These are phyloP conservation scores for Mucor plumbeus DNA, from an alignment of 371 early-diverging fungal species.

Conservation along the genomic window DNA sequence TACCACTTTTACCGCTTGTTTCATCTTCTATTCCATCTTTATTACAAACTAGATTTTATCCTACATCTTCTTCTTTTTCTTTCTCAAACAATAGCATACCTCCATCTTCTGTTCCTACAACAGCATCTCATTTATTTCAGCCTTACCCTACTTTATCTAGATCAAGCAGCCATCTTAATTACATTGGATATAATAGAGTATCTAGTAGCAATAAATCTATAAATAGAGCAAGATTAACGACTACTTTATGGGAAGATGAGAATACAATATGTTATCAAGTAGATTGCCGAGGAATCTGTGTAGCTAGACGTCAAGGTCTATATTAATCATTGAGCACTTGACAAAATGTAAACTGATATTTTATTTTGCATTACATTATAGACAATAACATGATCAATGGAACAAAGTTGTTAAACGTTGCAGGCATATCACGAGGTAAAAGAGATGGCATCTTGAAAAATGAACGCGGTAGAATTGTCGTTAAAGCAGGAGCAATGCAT, in stretches of 20 bases:
- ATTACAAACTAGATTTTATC: background rate
- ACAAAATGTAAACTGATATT: slow-evolving; percentile 44
- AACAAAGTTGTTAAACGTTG: slow-evolving; percentile 79
- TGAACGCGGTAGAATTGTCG: slow-evolving; percentile 74
- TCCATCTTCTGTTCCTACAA: background rate
- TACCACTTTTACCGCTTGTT: slow-evolving; percentile 8
- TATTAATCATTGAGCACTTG: slow-evolving; percentile 12
- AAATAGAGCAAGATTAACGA: slow-evolving; percentile 64
- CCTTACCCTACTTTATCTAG: slow-evolving; percentile 19
- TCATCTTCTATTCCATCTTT: background rate
- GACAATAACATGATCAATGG: slow-evolving; percentile 83
- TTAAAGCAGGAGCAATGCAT: slow-evolving; percentile 81
- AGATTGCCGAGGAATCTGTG: slow-evolving; percentile 78
- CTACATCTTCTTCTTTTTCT: background rate
- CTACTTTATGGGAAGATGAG: slow-evolving; percentile 86
- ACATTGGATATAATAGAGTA: background rate
- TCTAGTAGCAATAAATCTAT: background rate
- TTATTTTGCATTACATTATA: slow-evolving; percentile 24
- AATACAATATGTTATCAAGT: slow-evolving; percentile 80
- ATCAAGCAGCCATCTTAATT: background rate
- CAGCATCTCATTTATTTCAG: slow-evolving; percentile 3
- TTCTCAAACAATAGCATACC: background rate
- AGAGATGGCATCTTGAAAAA: slow-evolving; percentile 81
- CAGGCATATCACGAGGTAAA: slow-evolving; percentile 81
- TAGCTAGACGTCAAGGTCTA: slow-evolving; percentile 78